Evolutionary conservation across 148 eudicot species (phyloP), one percentile per base, ranked within the genome.

Genomic region (Linanthus parryae): DNA sequence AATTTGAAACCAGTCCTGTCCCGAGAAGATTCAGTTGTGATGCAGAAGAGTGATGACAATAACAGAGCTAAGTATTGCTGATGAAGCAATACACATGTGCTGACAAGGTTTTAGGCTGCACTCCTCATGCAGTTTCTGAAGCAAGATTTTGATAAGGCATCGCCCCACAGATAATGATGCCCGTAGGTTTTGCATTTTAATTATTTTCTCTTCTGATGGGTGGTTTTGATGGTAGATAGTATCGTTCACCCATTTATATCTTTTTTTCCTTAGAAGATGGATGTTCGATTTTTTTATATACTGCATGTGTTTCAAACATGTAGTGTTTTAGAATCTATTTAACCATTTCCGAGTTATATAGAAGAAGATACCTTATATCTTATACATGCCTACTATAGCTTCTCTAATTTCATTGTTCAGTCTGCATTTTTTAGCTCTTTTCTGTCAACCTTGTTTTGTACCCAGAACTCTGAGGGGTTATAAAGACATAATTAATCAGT

Each of bases 21-120:
- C 49, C 44, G 7, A 72, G 79, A 59, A 62, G 79, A 37, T 82
- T 72, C 44, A 59, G 63, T 43, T 71, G 65, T 11, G 74, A 77
- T 40, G 69, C 43, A 8, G 66, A 67, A 48, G 69, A 68, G 44
- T 43, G 58, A 53, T 15, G 72, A 53, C 28, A 59, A 50, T 42
- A 33, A 54, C 40, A 67, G 34, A 22, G 26, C 65, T 49, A 65
- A 62, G 51, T 28, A 54, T 49, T n/a, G n/a, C n/a, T n/a, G n/a
- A n/a, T n/a, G n/a, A 58, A 71, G 74, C 53, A 70, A 61, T 24
- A 25, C n/a, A n/a, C n/a, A n/a, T n/a, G n/a, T n/a, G n/a, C n/a
- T n/a, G n/a, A n/a, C n/a, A 27, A 65, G 71, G 59, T 44, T 61
- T 54, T 48, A 64, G 27, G 42, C 53, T 34, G 16, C 63, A 18